Conservation (phyloP, 148 eudicot species). For the Suaeda aralocaspica region DNA sequence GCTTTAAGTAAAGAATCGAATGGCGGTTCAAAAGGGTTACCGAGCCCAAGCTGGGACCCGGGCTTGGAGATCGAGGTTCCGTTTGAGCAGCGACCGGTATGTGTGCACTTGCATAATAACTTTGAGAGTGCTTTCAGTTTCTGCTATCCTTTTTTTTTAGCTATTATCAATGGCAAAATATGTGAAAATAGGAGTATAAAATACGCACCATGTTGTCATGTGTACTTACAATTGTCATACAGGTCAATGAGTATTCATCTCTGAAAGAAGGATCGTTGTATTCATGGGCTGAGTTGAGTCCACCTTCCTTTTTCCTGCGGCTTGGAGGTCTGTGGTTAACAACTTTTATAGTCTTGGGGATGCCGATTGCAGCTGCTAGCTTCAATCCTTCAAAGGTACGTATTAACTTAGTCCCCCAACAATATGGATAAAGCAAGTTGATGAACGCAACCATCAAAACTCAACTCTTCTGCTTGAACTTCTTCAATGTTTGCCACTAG, state of each 20-base stretch:
- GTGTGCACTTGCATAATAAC: constrained; percentile 14
- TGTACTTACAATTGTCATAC: constrained; percentile 15
- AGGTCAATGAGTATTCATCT: constrained; percentile 96
- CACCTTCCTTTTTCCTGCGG: constrained; percentile 61
- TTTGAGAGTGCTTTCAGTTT: not conserved
- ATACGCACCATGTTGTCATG: not conserved
- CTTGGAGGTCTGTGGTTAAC: constrained; percentile 92
- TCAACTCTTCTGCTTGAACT: not conserved
- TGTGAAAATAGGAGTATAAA: not conserved
- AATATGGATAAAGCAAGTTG: not conserved
- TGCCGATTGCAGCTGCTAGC: constrained; percentile 95
- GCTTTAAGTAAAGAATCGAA: constrained; percentile 73
- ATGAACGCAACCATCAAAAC: not conserved
- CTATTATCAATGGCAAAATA: constrained; percentile 4
- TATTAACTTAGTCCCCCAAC: not conserved
- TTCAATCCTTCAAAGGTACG: constrained; percentile 88
- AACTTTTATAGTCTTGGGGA: constrained; percentile 74
- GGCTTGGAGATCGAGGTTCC: constrained; percentile 92
- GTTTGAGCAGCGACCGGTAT: constrained; percentile 93
- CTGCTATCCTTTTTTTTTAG: no score
- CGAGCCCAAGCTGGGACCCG: constrained; percentile 88
- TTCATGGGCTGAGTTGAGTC: constrained; percentile 94
- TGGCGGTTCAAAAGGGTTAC: constrained; percentile 56
- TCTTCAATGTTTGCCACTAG: not conserved
- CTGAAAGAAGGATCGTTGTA: constrained; percentile 71